Percentiles rank a stretch among this genome's conserved stretches.
Evolutionary conservation across 768 basidiomycete genomes (phyloP).

Genomic region (Panaeolus papilionaceus): DNA sequence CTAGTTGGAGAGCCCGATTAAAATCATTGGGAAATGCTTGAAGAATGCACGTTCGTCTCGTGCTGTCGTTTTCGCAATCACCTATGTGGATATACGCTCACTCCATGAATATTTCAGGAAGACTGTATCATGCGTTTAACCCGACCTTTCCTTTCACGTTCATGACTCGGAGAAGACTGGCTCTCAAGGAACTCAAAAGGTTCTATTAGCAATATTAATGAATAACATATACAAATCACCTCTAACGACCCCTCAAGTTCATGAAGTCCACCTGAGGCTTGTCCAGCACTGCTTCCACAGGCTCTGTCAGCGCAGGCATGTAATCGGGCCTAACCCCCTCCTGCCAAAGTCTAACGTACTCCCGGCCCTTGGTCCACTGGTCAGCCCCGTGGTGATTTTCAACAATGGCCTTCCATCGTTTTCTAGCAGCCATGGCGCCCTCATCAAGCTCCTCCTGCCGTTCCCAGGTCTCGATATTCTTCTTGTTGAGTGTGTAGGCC

Average conservation of each 20-base stretch:
- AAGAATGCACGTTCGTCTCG: too few species aligned
- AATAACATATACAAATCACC: neutral
- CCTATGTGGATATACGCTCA: too few species aligned
- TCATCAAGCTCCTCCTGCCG: constrained; percentile 61
- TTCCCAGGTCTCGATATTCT: constrained; percentile 64
- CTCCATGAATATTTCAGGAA: too few species aligned
- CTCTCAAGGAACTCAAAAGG: neutral
- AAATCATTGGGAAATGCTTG: too few species aligned
- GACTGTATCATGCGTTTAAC: neutral
- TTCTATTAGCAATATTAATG: constrained; percentile 11
- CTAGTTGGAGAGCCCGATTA: too few species aligned
- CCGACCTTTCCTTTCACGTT: neutral
- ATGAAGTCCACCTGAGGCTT: constrained; percentile 1
- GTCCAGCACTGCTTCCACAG: constrained; percentile 25
- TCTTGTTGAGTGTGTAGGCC: constrained; percentile 66
- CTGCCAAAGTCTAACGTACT: constrained; percentile 77
- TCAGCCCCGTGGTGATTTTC: constrained; percentile 47
- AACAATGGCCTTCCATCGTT: constrained; percentile 79
- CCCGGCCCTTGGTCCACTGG: constrained; percentile 75
- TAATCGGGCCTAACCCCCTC: constrained; percentile 73
- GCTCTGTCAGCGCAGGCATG: constrained; percentile 57
- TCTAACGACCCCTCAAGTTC: constrained; percentile 11
- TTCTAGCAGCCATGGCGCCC: constrained; percentile 67
- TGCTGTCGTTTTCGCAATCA: too few species aligned
- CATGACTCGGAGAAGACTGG: neutral